Evolutionary conservation across 352 stramenopile genomes (phyloP).

Genomic region (Phytophthora idaei): DNA sequence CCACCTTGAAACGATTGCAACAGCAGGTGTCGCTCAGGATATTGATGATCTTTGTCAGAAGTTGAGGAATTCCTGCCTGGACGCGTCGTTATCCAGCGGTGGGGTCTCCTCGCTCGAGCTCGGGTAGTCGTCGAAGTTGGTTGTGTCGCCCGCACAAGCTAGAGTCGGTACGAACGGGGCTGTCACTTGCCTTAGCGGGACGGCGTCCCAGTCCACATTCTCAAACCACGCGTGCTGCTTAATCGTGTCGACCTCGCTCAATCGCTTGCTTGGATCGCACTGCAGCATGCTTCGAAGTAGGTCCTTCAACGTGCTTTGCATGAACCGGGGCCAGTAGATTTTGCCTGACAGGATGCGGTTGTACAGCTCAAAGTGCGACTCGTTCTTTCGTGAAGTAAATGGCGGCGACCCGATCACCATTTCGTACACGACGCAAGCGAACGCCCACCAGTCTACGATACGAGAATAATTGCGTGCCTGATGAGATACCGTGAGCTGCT

Average conservation of each 20-base stretch:
- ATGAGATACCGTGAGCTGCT: slow-evolving; percentile 70
- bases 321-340: slow-evolving; percentile 57
- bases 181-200: slow-evolving; percentile 49
- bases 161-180: slow-evolving; percentile 56
- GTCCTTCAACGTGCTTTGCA: slow-evolving; percentile 53
- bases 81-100: slow-evolving; percentile 33
- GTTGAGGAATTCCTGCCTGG: slow-evolving; percentile 42
- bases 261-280: slow-evolving; percentile 51
- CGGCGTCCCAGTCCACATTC: slow-evolving; percentile 66
- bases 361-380: slow-evolving; percentile 89
- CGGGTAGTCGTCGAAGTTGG: slow-evolving; percentile 74
- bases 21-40: slow-evolving; percentile 7
- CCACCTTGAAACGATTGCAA: slow-evolving; percentile 12
- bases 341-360: slow-evolving; percentile 77
- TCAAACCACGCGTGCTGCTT: slow-evolving; percentile 72
- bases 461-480: slow-evolving; percentile 70
- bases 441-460: slow-evolving; percentile 86
- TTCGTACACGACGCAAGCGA: slow-evolving; percentile 85
- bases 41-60: slow-evolving; percentile 37
- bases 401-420: slow-evolving; percentile 72
- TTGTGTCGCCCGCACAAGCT: slow-evolving; percentile 46
- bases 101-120: slow-evolving; percentile 56
- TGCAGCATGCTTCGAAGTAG: slow-evolving; percentile 73
- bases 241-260: slow-evolving; percentile 52
- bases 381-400: slow-evolving; percentile 79